phyloP scores from a whole-genome alignment of 2,329 filamentous ascomycete genomes.

The Sclerotinia nivalis region DNA sequence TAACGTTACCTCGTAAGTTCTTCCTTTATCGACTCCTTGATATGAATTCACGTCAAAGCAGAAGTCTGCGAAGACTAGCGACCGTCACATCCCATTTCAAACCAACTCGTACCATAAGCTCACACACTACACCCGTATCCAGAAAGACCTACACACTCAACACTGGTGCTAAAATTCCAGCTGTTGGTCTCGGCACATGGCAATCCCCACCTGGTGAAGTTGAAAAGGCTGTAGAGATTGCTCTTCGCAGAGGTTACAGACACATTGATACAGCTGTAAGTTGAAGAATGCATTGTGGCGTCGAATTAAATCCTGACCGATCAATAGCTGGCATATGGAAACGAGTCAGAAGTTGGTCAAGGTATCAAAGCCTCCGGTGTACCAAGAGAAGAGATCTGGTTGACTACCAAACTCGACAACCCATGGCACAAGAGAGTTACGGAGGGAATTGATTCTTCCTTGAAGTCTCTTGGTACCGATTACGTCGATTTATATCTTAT shows the following conservation, averaged over 20 bases:
- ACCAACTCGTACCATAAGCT: constrained; percentile 26
- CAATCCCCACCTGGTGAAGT: constrained; percentile 69
- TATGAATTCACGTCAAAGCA: constrained; percentile 28
- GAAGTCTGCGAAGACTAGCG: constrained; percentile 24
- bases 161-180: constrained; percentile 75
- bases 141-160: constrained; percentile 67
- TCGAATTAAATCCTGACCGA: constrained; percentile 9
- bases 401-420: constrained; percentile 84
- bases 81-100: constrained; percentile 20
- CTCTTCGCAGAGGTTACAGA: constrained; percentile 67
- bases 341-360: constrained; percentile 68
- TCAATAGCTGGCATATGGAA: constrained; percentile 66
- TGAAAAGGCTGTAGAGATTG: constrained; percentile 67
- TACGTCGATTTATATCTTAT: constrained; percentile 73
- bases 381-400: constrained; percentile 65
- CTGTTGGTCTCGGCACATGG: constrained; percentile 77
- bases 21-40: constrained; percentile 1
- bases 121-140: constrained; percentile 26
- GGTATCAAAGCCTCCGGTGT: constrained; percentile 68
- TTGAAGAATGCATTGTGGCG: constrained; percentile 27
- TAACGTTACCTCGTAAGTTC: constrained; percentile 35
- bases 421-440: constrained; percentile 70
- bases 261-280: constrained; percentile 64
- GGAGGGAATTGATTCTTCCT: constrained; percentile 60
- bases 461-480: constrained; percentile 61